phyloP scores from a whole-genome alignment of 1,284 basidiomycete species.

The Marasmius tenuissimus region DNA sequence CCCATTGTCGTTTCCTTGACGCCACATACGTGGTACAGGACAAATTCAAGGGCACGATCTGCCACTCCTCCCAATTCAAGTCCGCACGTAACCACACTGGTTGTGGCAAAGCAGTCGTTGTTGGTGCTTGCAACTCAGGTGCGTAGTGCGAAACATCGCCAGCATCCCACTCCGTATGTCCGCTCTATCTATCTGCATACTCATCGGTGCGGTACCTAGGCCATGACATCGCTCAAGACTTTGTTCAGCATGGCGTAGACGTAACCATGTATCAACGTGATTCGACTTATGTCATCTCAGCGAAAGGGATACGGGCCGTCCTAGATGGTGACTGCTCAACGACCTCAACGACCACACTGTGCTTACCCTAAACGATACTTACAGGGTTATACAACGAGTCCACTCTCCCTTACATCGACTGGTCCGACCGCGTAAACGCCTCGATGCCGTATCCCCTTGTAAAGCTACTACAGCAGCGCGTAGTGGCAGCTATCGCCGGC shows the following conservation, averaged over 20 bases:
- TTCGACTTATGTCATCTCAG: conserved; percentile 32
- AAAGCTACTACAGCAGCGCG: conserved; percentile 43
- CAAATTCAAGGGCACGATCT: conserved; percentile 41
- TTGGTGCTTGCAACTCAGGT: conserved; percentile 52
- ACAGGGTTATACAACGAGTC: conserved; percentile 17
- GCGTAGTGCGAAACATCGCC: neutral
- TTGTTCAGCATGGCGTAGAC: conserved; percentile 17
- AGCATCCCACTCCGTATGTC: neutral
- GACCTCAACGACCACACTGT: no score
- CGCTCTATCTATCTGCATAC: neutral
- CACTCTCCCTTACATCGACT: conserved; percentile 32
- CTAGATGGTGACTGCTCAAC: no score
- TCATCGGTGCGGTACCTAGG: neutral
- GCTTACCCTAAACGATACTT: neutral
- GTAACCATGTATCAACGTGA: conserved; percentile 40
- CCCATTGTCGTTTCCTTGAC: neutral
- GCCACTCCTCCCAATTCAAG: conserved; percentile 45
- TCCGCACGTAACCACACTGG: conserved; percentile 38
- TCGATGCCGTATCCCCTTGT: conserved; percentile 44
- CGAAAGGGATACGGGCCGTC: neutral
- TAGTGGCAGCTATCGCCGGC: conserved; percentile 47
- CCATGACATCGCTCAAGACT: conserved; percentile 20
- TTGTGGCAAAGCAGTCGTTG: conserved; percentile 47
- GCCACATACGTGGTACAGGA: conserved; percentile 22
- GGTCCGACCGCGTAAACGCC: conserved; percentile 48